Evolutionary conservation across 169 alveolate species (phyloP).

Genomic region (Cryptosporidium viatorum): DNA sequence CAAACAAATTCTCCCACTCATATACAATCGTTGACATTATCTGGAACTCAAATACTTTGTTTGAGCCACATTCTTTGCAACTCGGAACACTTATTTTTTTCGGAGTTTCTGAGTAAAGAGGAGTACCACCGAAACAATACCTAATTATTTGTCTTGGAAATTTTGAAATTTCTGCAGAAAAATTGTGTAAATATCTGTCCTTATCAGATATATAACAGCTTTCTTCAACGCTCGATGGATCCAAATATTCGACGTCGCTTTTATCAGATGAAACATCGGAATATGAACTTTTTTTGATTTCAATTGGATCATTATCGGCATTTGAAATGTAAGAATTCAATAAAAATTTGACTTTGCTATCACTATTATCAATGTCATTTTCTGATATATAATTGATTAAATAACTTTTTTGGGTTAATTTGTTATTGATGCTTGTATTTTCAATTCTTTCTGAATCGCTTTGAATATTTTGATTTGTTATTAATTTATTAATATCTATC

Average conservation of each 20-base stretch:
- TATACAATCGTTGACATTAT: conserved; percentile 38
- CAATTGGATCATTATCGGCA: not conserved
- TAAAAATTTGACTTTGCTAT: not conserved
- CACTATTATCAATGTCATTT: not conserved
- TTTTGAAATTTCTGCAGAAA: conserved; percentile 24
- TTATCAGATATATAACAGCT: conserved; percentile 27
- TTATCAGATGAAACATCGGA: conserved; percentile 31
- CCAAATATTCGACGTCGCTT: conserved; percentile 28
- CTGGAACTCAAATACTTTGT: conserved; percentile 43
- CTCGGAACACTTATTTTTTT: conserved; percentile 4
- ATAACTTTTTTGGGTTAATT: conserved; percentile 6
- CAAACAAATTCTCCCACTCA: conserved; percentile 40
- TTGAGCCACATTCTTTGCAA: conserved; percentile 41
- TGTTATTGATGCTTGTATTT: not conserved
- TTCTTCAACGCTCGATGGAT: conserved; percentile 29
- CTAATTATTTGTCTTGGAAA: conserved; percentile 63
- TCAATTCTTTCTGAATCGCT: not conserved
- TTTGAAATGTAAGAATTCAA: conserved; percentile 7
- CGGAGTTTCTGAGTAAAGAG: conserved; percentile 17
- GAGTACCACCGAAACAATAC: conserved; percentile 63
- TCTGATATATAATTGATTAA: conserved; percentile 13
- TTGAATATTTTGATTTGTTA: not conserved
- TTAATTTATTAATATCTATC: not conserved
- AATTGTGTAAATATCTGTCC: conserved; percentile 31
- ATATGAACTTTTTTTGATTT: not conserved